These are phyloP conservation scores for Suillus hirtellus DNA, from an alignment of 768 basidiomycete species.

Conservation along the genomic window DNA sequence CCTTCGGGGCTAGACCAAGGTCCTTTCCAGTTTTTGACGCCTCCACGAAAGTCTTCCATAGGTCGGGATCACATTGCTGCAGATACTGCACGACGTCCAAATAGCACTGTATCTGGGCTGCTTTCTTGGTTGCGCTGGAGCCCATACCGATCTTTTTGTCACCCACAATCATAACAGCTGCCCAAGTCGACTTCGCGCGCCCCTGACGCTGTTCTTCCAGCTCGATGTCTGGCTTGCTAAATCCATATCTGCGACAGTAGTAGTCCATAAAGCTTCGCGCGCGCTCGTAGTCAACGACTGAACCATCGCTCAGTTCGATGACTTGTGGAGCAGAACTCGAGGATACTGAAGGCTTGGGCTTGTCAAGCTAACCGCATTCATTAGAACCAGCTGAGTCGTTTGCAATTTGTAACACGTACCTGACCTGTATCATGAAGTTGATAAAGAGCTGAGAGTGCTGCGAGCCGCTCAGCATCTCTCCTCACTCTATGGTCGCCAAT, in stretches of 20 bases:
- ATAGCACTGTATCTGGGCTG: slow-evolving; percentile 69
- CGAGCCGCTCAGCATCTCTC: slow-evolving; percentile 73
- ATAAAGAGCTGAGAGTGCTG: slow-evolving; percentile 70
- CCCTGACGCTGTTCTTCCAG: slow-evolving; percentile 41
- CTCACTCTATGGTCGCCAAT: slow-evolving; percentile 60
- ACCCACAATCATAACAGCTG: slow-evolving; percentile 74
- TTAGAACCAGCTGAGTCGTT: slow-evolving; percentile 10
- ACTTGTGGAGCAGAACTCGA: slow-evolving; percentile 18
- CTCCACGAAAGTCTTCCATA: slow-evolving; percentile 74
- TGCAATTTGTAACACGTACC: slow-evolving; percentile 45
- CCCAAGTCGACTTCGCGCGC: slow-evolving; percentile 46
- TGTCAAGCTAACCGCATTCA: slow-evolving; percentile 27
- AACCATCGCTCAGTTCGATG: slow-evolving; percentile 59
- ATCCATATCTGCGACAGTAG: slow-evolving; percentile 80
- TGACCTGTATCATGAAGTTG: slow-evolving; percentile 64
- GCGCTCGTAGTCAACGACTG: slow-evolving; percentile 62
- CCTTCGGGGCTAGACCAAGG: slow-evolving; percentile 69
- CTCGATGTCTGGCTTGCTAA: slow-evolving; percentile 70
- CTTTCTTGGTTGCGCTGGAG: slow-evolving; percentile 65
- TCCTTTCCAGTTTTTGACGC: slow-evolving; percentile 66
- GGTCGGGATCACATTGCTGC: slow-evolving; percentile 74
- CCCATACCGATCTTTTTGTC: slow-evolving; percentile 85
- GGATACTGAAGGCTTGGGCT: slow-evolving; percentile 21
- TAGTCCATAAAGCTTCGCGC: slow-evolving; percentile 94
- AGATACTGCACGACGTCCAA: slow-evolving; percentile 88